Base-by-base conservation (phyloP, 2,329 filamentous ascomycete genomes). In the Nemania bipapillata region DNA sequence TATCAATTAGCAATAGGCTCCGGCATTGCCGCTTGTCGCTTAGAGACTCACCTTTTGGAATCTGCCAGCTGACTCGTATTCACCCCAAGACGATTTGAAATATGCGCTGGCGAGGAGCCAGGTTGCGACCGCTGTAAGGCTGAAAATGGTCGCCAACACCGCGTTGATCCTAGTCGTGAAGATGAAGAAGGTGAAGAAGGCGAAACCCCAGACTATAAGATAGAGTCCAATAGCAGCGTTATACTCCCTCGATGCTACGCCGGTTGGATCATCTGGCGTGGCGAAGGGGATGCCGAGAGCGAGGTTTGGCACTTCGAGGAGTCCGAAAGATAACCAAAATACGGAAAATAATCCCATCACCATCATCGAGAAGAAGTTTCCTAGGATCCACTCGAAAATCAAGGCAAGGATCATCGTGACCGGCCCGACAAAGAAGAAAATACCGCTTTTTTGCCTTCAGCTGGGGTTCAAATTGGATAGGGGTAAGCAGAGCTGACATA, bases 381-480 rank as follows among this genome's bases (percentile, higher is more conserved):
- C 82, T 77, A 84, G 81, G 56, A 86, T 81, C 84, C 84, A 86
- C 68, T 86, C 83, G 70, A 85, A 86, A 9, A 86, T 82, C 47
- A 83, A 81, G 22, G 81, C 79, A 24, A 85, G 79, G n/a, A 82
- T 73, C n/a, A 86, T 80, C 54, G 86, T 80, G 11, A 86, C 75
- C 0, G 84, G 85, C 0, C 84, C 84, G 35, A 78, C 72, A 70
- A 80, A 80, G 71, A 80, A 79, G 76, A 80, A 81, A 64, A 80
- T 80, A 8, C 79, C 77, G 22, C 79, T 80, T 65, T 30, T 11
- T 24, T n/a, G 15, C 15, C 9, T 54, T 62, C 60, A 68, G 68
- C 58, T 50, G n/a, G 28, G 1, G n/a, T 56, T 5, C 5, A 24
- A 28, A 15, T 26, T 30, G n/a, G n/a, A 40, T 2, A 32, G 40